A percentile compares a stretch with the other conserved stretches of the same genome.
Evolutionary conservation across 2,329 filamentous ascomycete genomes (phyloP).

Genomic region (Botryotinia narcissicola): DNA sequence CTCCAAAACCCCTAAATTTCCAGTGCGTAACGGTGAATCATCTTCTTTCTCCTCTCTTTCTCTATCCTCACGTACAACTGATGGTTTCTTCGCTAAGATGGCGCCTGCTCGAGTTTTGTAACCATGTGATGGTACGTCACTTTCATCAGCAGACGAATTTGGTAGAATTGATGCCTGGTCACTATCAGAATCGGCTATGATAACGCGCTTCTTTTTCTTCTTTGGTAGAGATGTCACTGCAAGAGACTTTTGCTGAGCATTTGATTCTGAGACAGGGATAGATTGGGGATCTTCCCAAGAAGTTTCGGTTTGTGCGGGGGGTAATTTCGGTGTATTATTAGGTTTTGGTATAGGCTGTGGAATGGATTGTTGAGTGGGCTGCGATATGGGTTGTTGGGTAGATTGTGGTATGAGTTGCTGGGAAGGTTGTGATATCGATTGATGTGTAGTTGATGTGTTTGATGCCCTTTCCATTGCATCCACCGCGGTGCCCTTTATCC

Average conservation of each 20-base stretch:
- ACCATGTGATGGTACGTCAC: conserved; percentile 27
- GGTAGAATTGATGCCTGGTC: conserved; percentile 30
- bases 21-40: conserved; percentile 26
- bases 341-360: conserved; percentile 10
- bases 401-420: conserved; percentile 21
- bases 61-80: conserved; percentile 47
- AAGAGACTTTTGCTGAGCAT: not conserved
- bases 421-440: conserved; percentile 22
- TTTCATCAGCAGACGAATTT: conserved; percentile 37
- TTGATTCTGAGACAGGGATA: not conserved
- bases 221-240: conserved; percentile 16
- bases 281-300: not conserved
- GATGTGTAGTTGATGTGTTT: conserved; percentile 20
- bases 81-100: conserved; percentile 43
- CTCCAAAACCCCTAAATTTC: conserved; percentile 19
- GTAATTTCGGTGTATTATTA: conserved; percentile 9
- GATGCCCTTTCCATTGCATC: conserved; percentile 33
- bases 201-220: conserved; percentile 31
- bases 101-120: conserved; percentile 29
- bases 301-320: conserved; percentile 16
- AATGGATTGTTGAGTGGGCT: conserved; percentile 22
- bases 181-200: conserved; percentile 32
- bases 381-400: conserved; percentile 20
- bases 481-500: conserved; percentile 50
- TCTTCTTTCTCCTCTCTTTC: conserved; percentile 43